Evolutionary conservation across 176 grass and related monocot species (phyloP).

Genomic region (Juncus effusus): DNA sequence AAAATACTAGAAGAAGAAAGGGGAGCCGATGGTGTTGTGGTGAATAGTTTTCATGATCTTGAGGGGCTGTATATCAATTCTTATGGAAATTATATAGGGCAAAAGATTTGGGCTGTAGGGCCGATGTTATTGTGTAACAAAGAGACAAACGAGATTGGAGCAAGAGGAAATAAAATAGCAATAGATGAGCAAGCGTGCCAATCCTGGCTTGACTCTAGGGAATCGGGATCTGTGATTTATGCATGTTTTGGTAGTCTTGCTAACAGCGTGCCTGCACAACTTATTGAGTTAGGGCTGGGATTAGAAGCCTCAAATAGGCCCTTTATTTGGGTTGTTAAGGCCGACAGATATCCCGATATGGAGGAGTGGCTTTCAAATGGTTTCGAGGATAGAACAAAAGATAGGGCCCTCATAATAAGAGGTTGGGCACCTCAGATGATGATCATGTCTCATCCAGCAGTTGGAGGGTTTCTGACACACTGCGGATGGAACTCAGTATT

Average conservation of each 20-base stretch:
- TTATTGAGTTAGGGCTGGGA: slow-evolving; percentile 61
- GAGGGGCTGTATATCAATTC: slow-evolving; percentile 42
- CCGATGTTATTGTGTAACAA: slow-evolving; percentile 50
- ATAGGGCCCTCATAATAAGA: slow-evolving; percentile 41
- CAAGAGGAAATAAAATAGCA: slow-evolving; percentile 41
- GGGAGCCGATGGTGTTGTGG: slow-evolving; percentile 34
- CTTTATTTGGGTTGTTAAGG: slow-evolving; percentile 67
- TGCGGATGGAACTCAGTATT: slow-evolving; percentile 72
- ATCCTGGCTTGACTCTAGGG: slow-evolving; percentile 47
- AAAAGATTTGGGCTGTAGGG: slow-evolving; percentile 55
- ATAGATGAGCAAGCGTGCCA: slow-evolving; percentile 48
- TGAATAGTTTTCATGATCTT: slow-evolving; percentile 57
- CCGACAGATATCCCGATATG: slow-evolving; percentile 36
- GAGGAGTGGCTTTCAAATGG: slow-evolving; percentile 55
- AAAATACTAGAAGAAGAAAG: slow-evolving; percentile 31
- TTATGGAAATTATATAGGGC: slow-evolving; percentile 25
- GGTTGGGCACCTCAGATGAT: slow-evolving; percentile 59
- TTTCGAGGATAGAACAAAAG: slow-evolving; percentile 41
- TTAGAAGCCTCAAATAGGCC: slow-evolving; percentile 52
- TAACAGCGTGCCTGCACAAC: slow-evolving; percentile 34
- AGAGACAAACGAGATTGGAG: slow-evolving; percentile 12
- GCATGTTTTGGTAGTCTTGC: slow-evolving; percentile 66
- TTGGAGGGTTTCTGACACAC: slow-evolving; percentile 62
- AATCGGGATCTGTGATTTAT: slow-evolving; percentile 50
- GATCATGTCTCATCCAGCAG: slow-evolving; percentile 56